phyloP scores from a whole-genome alignment of 192 early-diverging fungal genomes.

The Geranomyces michiganensis region DNA sequence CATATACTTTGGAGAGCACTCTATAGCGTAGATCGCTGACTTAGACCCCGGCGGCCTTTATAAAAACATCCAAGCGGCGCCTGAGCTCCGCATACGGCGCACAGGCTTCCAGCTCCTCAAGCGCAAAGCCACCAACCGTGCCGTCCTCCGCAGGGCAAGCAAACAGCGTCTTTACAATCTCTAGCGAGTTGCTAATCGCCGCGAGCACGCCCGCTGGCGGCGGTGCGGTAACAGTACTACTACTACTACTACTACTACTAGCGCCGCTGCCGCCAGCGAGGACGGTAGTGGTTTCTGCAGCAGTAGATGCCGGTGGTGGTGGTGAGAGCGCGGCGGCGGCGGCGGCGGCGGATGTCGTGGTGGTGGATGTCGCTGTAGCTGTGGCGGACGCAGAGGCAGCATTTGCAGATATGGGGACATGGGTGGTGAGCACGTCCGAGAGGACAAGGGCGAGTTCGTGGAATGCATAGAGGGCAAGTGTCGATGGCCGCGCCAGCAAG shows the following conservation, averaged over 20 bases:
- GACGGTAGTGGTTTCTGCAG: too few species aligned
- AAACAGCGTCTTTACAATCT: conserved; percentile 4
- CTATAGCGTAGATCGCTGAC: too few species aligned
- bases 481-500: neutral
- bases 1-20: too few species aligned
- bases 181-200: neutral
- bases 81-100: too few species aligned
- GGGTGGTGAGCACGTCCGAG: neutral
- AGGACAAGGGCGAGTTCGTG: neutral
- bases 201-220: neutral
- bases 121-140: neutral
- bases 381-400: neutral
- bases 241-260: too few species aligned
- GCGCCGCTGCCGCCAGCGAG: too few species aligned
- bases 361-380: neutral
- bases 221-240: too few species aligned
- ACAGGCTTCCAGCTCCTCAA: conserved; percentile 5
- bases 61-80: too few species aligned
- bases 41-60: too few species aligned
- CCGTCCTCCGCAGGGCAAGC: neutral
- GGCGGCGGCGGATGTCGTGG: neutral
- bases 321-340: neutral
- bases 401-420: neutral
- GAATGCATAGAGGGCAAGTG: neutral
- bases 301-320: too few species aligned